Conservation (phyloP, 306 rosid species). For the Citrullus mucosospermus region DNA sequence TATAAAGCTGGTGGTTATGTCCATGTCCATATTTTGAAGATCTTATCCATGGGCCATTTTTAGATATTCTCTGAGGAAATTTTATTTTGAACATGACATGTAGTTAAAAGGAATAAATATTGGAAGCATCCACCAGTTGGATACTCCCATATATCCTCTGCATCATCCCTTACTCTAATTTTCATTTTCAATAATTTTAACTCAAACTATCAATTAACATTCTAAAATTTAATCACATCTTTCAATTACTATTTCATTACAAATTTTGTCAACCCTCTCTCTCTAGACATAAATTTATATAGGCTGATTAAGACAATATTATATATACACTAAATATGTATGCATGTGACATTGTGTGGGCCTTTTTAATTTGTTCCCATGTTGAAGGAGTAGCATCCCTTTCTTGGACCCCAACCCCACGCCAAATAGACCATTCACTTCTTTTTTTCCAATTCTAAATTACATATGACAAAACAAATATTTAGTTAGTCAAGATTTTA, state of each 20-base stretch:
- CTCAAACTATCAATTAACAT: no score
- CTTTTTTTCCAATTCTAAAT: no score
- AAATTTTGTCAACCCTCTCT: no score
- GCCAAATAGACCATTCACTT: no score
- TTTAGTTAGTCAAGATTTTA: no score
- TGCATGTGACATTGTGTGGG: background rate
- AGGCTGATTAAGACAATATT: background rate
- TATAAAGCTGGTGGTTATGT: background rate
- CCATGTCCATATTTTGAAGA: background rate
- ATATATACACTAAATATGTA: background rate
- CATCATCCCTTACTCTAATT: no score
- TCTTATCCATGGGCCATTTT: background rate
- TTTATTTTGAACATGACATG: background rate
- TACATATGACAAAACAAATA: no score
- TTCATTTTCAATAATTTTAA: no score
- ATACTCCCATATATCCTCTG: no score
- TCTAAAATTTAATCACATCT: no score
- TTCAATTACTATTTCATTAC: no score
- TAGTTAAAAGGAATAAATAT: background rate
- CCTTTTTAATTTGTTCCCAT: background rate
- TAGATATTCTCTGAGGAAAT: background rate
- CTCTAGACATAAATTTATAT: background rate
- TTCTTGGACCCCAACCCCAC: background rate
- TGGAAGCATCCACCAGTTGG: background rate
- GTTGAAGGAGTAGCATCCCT: background rate